phyloP scores from a whole-genome alignment of 352 stramenopile species.

The Pythium scleroteichum region DNA sequence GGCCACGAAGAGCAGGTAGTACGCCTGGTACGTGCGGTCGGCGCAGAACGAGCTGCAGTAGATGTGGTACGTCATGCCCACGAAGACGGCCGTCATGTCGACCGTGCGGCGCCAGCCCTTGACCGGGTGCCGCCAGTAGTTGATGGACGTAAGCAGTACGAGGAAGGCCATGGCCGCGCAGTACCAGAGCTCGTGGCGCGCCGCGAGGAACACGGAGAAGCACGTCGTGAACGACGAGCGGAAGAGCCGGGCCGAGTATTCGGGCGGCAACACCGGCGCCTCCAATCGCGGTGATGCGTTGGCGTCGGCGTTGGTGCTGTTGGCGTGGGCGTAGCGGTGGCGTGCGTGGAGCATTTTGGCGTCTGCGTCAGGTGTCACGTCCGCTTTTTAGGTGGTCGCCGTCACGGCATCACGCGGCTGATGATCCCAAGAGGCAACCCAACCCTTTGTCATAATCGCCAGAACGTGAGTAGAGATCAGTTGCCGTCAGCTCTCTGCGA shows the following conservation, averaged over 20 bases:
- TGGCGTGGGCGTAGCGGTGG: background rate
- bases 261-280: constrained; percentile 58
- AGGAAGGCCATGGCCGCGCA: constrained; percentile 63
- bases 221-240: constrained; percentile 73
- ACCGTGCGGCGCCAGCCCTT: constrained; percentile 69
- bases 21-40: constrained; percentile 51
- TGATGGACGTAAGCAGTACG: constrained; percentile 81
- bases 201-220: constrained; percentile 57
- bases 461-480: constrained; percentile 5
- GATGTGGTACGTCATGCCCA: constrained; percentile 60
- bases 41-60: constrained; percentile 61
- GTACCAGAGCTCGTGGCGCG: constrained; percentile 57
- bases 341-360: background rate
- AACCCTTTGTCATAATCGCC: constrained; percentile 1
- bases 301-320: background rate
- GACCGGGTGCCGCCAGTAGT: constrained; percentile 81
- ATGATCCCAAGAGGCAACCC: constrained; percentile 10
- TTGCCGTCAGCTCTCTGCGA: constrained; percentile 11
- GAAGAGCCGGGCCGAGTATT: constrained; percentile 69
- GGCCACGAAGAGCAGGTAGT: constrained; percentile 64
- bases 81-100: constrained; percentile 69
- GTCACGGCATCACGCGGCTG: constrained; percentile 8
- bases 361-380: background rate
- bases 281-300: background rate
- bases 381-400: constrained; percentile 17